A percentile compares a stretch with the other conserved stretches of the same genome.
These are phyloP conservation scores for Tricholoma hemisulphureum DNA, from an alignment of 768 basidiomycete species.

Conservation along the genomic window DNA sequence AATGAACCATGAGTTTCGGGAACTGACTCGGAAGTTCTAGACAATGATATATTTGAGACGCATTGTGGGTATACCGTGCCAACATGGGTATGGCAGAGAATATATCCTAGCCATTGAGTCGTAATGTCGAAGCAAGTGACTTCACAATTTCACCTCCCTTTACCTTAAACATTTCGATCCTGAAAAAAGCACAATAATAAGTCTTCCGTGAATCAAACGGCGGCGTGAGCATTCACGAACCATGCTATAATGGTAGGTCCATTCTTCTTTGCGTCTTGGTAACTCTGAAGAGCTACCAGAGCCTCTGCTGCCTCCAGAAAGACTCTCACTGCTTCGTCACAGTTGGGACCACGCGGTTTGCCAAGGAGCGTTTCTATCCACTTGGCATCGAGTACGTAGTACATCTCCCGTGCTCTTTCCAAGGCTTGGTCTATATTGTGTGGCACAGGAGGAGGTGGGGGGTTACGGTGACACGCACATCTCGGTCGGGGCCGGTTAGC, in stretches of 20 bases:
- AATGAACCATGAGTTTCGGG: too few relatives aligned
- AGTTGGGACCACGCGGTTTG: background rate
- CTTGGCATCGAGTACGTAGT: background rate
- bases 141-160: too few relatives aligned
- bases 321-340: background rate
- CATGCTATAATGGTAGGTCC: background rate
- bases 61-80: too few relatives aligned
- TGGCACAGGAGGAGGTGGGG: background rate
- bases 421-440: background rate
- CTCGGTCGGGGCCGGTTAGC: background rate
- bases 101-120: too few relatives aligned
- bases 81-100: too few relatives aligned
- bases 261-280: background rate
- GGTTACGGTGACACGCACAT: background rate
- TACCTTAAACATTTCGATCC: background rate
- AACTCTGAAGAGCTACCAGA: background rate
- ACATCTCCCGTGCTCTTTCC: background rate
- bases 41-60: too few relatives aligned
- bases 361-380: background rate
- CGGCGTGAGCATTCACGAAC: background rate
- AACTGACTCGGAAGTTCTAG: too few relatives aligned
- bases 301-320: background rate
- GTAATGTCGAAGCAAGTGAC: too few relatives aligned
- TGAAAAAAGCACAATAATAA: background rate
- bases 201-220: background rate